Evolutionary conservation across 768 basidiomycete species (phyloP).

Genomic region (Trametes cinnabarina): DNA sequence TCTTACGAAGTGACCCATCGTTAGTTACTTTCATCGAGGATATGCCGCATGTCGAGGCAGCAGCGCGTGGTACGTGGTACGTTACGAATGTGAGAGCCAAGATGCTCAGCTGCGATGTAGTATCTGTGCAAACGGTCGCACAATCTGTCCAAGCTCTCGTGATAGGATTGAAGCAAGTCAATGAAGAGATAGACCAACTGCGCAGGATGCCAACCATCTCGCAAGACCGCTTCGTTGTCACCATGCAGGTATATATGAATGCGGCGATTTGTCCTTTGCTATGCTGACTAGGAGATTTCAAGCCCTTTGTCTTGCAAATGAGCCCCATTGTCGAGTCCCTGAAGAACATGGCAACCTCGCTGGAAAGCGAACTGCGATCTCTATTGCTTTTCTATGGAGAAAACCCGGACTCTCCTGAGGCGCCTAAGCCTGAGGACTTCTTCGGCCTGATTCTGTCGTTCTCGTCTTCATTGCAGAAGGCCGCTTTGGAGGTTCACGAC

Average conservation of each 20-base stretch:
- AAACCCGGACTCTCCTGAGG: constrained; percentile 56
- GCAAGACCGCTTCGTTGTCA: constrained; percentile 58
- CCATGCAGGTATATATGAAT: constrained; percentile 62
- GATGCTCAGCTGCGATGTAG: constrained; percentile 36
- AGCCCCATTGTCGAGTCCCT: constrained; percentile 61
- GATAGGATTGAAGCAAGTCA: constrained; percentile 54
- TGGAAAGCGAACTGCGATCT: constrained; percentile 60
- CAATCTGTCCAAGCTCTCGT: constrained; percentile 60
- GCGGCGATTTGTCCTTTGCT: too few relatives aligned
- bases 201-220: constrained; percentile 28
- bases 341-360: constrained; percentile 50
- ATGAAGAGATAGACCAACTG: constrained; percentile 52
- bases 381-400: constrained; percentile 79
- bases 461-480: constrained; percentile 73
- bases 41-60: constrained; percentile 76
- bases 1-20: constrained; percentile 64
- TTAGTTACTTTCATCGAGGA: constrained; percentile 77
- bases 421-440: constrained; percentile 78
- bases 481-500: constrained; percentile 63
- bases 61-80: constrained; percentile 62
- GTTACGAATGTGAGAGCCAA: not conserved
- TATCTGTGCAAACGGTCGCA: constrained; percentile 66
- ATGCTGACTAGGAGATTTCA: not conserved
- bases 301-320: constrained; percentile 43
- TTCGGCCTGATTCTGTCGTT: constrained; percentile 76